phyloP scores from a whole-genome alignment of 75 land plant genomes.

The Selaginella tamariscina region DNA sequence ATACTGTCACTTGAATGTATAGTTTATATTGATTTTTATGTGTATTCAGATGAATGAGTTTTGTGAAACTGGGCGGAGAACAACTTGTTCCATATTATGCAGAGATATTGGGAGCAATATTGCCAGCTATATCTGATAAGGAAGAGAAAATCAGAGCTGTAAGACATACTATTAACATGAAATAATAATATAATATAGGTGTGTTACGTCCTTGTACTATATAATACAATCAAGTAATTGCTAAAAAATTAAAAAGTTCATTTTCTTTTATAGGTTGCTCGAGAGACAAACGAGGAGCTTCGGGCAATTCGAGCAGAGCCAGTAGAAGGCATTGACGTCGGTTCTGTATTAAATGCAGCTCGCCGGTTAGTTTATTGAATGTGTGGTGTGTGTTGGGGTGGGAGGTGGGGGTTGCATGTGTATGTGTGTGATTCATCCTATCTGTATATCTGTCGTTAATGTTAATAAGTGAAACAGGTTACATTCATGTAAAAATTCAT shows the following conservation, averaged over 20 bases:
- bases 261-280: not conserved
- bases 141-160: constrained; percentile 11
- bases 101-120: not conserved
- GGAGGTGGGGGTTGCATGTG: constrained; percentile 1
- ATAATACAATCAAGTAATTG: not conserved
- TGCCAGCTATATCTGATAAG: not conserved
- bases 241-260: not conserved
- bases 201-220: not conserved
- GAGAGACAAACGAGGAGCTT: constrained; percentile 7
- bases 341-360: not conserved
- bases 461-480: too few relatives aligned
- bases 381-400: constrained; percentile 1
- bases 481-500: too few relatives aligned
- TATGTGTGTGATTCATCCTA: too few relatives aligned
- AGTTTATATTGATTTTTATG: not conserved
- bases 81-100: constrained; percentile 4
- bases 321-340: constrained; percentile 45
- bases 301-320: not conserved
- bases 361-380: not conserved
- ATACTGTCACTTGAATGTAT: not conserved
- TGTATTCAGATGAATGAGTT: constrained; percentile 8
- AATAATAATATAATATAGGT: not conserved
- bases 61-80: constrained; percentile 10
- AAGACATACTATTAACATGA: constrained; percentile 1
- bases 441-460: too few relatives aligned